Base-by-base conservation (phyloP, 306 rosid genomes). In the Medicago lupulina region DNA sequence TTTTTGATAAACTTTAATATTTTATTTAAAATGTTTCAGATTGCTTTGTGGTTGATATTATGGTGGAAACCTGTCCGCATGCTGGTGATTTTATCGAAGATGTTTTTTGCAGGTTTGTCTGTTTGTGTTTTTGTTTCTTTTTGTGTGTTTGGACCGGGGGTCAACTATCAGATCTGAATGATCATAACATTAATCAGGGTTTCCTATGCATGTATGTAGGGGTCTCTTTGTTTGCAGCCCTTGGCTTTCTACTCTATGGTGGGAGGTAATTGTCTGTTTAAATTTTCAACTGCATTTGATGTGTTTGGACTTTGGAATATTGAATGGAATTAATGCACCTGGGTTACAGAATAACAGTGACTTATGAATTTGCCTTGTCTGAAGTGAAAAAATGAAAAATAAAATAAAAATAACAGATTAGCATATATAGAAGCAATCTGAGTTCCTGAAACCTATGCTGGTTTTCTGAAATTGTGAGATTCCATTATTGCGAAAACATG, bases 181-280 rank as follows among this genome's bases (percentile, higher is more conserved):
- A 41, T 80, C 40, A 70, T 74, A 67, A 68, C 28, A 63, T 59
- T 76, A 44, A 81, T 31, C 13, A 9, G 55, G 44, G 66, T 46
- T 78, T 78, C 12, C 47, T 59, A 61, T 79, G 69, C 71, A 64
- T 70, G 12, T 80, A 49, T 74, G 76, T 68, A 93, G 98, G 97
- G 79, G 94, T 96, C 16, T 90, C 99, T 77, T 87, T 92, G 84
- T 92, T 92, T 70, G 97, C 98, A 18, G 99, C 99, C 76, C 91
- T 96, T 63, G 99, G 98, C 53, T 96, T 96, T 89, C 97, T 96
- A 81, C 92, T 92, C 74, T 96, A 92, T 31, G 99, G 99, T 77
- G 99, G 99, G 82, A 96, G 99, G 99, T 96, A 89, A 65, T 57
- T 62, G 10, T 74, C 51, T 76, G 11, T 58, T 85, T 67, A 67